A percentile compares a stretch with the other conserved stretches of the same genome.
phyloP scores from a whole-genome alignment of 768 basidiomycete genomes.

The Leccinum uliginosum region DNA sequence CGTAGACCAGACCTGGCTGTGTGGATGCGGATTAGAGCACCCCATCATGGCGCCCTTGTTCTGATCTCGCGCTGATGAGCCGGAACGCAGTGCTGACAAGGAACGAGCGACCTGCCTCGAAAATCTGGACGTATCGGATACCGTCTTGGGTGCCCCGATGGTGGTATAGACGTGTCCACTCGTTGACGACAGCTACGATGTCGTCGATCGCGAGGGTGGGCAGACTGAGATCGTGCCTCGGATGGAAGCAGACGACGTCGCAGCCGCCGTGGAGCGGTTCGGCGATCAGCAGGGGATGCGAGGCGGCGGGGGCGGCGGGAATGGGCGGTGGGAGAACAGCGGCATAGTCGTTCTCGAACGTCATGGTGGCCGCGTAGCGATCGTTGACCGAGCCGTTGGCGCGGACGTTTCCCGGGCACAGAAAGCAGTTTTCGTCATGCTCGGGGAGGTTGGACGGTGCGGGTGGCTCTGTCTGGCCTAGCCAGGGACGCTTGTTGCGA shows the following conservation, averaged over 20 bases:
- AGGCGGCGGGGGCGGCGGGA: slow-evolving; percentile 45
- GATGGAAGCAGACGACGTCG: slow-evolving; percentile 85
- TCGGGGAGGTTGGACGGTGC: slow-evolving; percentile 48
- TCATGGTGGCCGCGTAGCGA: slow-evolving; percentile 58
- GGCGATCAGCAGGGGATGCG: slow-evolving; percentile 58
- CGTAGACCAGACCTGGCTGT: slow-evolving; percentile 86
- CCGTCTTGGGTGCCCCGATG: slow-evolving; percentile 58
- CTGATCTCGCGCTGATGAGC: slow-evolving; percentile 33
- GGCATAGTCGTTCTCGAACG: slow-evolving; percentile 82
- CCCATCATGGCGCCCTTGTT: slow-evolving; percentile 96
- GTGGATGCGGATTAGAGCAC: slow-evolving; percentile 91
- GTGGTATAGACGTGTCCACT: slow-evolving; percentile 68
- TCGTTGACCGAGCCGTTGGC: slow-evolving; percentile 70
- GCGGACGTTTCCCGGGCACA: slow-evolving; percentile 82
- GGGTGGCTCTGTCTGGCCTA: slow-evolving; percentile 75
- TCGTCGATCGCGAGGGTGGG: slow-evolving; percentile 57
- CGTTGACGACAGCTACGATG: slow-evolving; percentile 60
- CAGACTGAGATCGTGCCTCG: slow-evolving; percentile 80
- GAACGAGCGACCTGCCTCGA: slow-evolving; percentile 53
- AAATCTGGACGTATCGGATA: slow-evolving; percentile 82
- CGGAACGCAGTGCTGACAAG: background rate
- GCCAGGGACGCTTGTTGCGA: slow-evolving; percentile 88
- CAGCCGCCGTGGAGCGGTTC: slow-evolving; percentile 79
- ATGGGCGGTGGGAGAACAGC: slow-evolving; percentile 66
- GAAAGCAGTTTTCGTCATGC: slow-evolving; percentile 74